Evolutionary conservation across 441 rosid genomes (phyloP), one percentile per base, ranked within the genome.

Genomic region (Gossypium armourianum): DNA sequence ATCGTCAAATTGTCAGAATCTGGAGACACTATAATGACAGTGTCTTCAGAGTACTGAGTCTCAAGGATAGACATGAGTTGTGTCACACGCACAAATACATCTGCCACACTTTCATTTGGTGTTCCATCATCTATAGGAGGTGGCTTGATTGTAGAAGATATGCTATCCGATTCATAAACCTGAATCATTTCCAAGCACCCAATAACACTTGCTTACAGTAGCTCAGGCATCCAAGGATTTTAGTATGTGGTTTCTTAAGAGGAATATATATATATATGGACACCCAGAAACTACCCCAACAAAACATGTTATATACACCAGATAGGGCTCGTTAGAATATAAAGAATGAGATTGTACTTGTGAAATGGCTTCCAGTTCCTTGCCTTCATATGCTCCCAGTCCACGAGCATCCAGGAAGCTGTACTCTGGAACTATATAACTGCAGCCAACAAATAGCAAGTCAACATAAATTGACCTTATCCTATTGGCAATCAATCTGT

Each of bases 331-430:
- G 1, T 58, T 32, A 32, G 45, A 36, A 2, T 5, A 28, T 19
- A 4, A 8, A 43, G 49, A 43, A 50, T 10, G 57, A 59, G 28
- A 64, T 62, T 77, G 74, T 88, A 92, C 98, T 81, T 90, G 82
- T 20, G 93, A 87, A 73, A 90, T 69, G 15, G 87, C 77, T 59
- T 90, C 96, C 72, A 92, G 72, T 64, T 83, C 86, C 86, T 81
- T 86, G 77, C 96, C 96, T 79, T 92, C 96, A 74, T 86, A 92
- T 55, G 96, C 93, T 76, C 98, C 98, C 80, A 92, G 76, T 60
- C 98, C 96, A 40, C 98, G 93, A 75, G 98, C 96, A 83, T 92
- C 98, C 29, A 92, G 83, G 72, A 92, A 92, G 84, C 92, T 92
- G 69, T 90, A 92, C 64, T 92, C 98, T 0, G 96, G 96, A 74